Conservation (phyloP, 768 basidiomycete genomes). For the Suillus clintonianus region DNA sequence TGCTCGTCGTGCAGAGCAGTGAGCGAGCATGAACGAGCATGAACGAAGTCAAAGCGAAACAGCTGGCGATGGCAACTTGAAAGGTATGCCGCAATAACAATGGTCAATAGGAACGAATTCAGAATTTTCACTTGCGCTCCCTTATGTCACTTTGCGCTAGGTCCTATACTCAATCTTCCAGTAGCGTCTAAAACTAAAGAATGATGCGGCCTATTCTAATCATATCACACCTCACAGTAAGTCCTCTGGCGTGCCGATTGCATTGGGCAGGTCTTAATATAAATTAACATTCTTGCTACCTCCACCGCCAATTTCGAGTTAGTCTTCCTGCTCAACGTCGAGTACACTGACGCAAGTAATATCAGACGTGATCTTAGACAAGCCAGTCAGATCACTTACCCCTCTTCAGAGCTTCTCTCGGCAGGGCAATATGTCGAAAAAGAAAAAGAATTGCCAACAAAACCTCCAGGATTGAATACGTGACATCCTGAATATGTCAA, state of each 20-base stretch:
- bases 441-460: conserved; percentile 76
- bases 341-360: not conserved
- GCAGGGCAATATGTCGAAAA: conserved; percentile 93
- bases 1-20: conserved; percentile 14
- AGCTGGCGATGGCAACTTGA: no score
- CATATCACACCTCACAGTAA: not conserved
- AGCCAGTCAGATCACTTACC: conserved; percentile 42
- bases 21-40: conserved; percentile 26
- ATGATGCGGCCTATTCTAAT: not conserved
- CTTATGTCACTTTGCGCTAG: not conserved
- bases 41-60: not conserved
- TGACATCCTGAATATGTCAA: conserved; percentile 98
- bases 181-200: no score
- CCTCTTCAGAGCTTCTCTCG: conserved; percentile 82
- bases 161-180: not conserved
- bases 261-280: not conserved
- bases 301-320: no score
- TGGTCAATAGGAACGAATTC: not conserved
- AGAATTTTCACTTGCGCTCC: not conserved
- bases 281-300: not conserved
- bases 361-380: not conserved
- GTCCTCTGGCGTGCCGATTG: not conserved
- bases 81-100: not conserved
- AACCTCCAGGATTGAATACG: conserved; percentile 97
- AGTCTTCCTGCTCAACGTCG: conserved; percentile 1